Evolutionary conservation across 768 basidiomycete species (phyloP), one percentile per base, ranked within the genome.

Genomic region (Phanerochaete carnosa): DNA sequence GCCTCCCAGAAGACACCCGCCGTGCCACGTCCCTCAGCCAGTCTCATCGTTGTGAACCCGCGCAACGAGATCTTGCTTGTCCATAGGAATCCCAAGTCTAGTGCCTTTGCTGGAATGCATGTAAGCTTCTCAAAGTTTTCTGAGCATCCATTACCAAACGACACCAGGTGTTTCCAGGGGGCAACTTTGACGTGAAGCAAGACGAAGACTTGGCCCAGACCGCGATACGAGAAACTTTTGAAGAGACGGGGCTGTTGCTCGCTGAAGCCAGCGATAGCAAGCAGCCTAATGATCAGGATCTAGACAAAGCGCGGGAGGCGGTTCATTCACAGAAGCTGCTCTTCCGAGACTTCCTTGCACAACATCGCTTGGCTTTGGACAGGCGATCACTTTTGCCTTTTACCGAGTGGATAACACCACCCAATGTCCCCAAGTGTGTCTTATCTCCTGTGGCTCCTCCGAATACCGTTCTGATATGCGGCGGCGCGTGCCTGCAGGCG

Each of bases 321-420:
- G 80, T 90, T 25, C 86, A 89, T 65, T 69, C 80, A 19, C 80
- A 82, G 66, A 75, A 74, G 59, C 70, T 76, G 28, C 67, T 73
- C 6, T 90, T 89, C 68, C 70, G 75, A 13, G 69, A 77, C 7
- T 90, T 90, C 67, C 77, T 90, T 19, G 64, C 70, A 9, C 68
- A 76, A 22, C 70, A 84, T 60, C 49, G 70, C 11, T 73, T 90
- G 57, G 71, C 68, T 33, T 70, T 81, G 2, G 82, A 85, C 64
- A 63, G 74, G 9, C 68, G 74, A 15, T 73, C 79, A 1, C 73
- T 91, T 22, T 67, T 87, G n/a, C 87, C 87, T 1, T 89, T 91
- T 69, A 90, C 88, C 1, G 78, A 85, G 65, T 91, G 89, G 89
- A 79, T 89, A 54, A 90, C 89, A 1, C 89, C 89, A n/a, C 68